Percentiles rank a stretch among this genome's conserved stretches.
Evolutionary conservation across 1,139 yeast genomes (phyloP).

Genomic region (Zygosaccharomyces sapae): DNA sequence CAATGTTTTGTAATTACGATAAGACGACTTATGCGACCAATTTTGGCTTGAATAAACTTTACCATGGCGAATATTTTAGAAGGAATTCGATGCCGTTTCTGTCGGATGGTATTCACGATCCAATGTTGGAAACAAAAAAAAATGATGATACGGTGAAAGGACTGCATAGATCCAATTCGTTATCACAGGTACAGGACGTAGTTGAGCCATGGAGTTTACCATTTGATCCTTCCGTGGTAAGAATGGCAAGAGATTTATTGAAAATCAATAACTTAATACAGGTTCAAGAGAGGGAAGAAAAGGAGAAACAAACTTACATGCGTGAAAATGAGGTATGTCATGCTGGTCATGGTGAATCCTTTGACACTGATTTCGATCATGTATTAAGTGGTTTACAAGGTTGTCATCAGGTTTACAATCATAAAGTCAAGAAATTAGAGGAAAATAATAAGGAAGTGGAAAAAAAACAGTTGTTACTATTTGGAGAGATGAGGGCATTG

Average conservation of each 20-base stretch:
- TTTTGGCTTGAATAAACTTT: slow-evolving; percentile 21
- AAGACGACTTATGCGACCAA: slow-evolving; percentile 18
- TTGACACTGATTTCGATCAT: slow-evolving; percentile 14
- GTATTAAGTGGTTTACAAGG: slow-evolving; percentile 16
- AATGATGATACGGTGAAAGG: slow-evolving; percentile 1
- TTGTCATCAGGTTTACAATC: slow-evolving; percentile 32
- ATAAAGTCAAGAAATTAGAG: slow-evolving; percentile 38
- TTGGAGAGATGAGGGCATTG: slow-evolving; percentile 55
- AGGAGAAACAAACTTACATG: slow-evolving; percentile 14
- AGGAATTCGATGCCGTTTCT: slow-evolving; percentile 25
- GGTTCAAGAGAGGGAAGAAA: slow-evolving; percentile 26
- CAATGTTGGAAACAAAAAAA: slow-evolving; percentile 5
- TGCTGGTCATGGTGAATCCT: slow-evolving; percentile 10
- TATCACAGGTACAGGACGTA: slow-evolving; percentile 44
- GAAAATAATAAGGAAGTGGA: slow-evolving; percentile 35
- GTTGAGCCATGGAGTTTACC: slow-evolving; percentile 37
- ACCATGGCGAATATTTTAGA: slow-evolving; percentile 24
- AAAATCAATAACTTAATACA: slow-evolving; percentile 22
- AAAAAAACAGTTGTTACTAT: slow-evolving; percentile 39
- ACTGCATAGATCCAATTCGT: slow-evolving; percentile 38
- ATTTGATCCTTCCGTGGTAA: slow-evolving; percentile 34
- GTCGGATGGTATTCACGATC: slow-evolving; percentile 15
- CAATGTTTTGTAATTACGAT: slow-evolving; percentile 32
- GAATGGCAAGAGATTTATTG: slow-evolving; percentile 33
- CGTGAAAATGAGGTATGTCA: slow-evolving; percentile 8